phyloP scores from a whole-genome alignment of 2,329 filamentous ascomycete genomes.

The Aspergillus brunneoviolaceus region DNA sequence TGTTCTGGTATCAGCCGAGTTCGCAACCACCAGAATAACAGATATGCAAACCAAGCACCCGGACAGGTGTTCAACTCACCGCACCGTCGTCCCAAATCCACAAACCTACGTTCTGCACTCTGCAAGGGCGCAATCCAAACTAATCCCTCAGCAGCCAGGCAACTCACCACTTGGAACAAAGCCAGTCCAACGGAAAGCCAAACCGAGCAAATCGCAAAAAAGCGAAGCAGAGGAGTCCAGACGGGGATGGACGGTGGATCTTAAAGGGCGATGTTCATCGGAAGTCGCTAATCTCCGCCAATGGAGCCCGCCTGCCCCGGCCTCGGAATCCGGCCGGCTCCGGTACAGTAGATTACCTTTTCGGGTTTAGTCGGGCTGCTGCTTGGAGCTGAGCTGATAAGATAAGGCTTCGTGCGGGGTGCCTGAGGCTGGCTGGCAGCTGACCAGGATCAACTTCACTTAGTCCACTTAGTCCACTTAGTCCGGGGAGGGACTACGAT shows the following conservation, averaged over 20 bases:
- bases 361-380: conserved; percentile 7
- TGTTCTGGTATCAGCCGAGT: too few species aligned
- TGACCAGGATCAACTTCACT: too few species aligned
- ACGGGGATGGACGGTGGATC: neutral
- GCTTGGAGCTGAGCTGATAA: neutral
- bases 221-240: neutral
- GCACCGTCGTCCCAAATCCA: too few species aligned
- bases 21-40: too few species aligned
- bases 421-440: neutral
- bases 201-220: neutral
- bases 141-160: too few species aligned
- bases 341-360: conserved; percentile 15
- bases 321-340: conserved; percentile 27
- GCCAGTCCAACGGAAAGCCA: neutral
- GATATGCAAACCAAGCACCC: neutral
- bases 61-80: neutral
- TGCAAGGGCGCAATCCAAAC: neutral
- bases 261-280: neutral
- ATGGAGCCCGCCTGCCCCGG: conserved; percentile 3
- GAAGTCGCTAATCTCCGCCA: conserved; percentile 7
- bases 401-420: neutral
- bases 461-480: too few species aligned
- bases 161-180: too few species aligned
- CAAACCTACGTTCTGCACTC: neutral
- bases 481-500: neutral